Conservation (phyloP, 2,329 filamentous ascomycete genomes). For the Penicillium sp. region DNA sequence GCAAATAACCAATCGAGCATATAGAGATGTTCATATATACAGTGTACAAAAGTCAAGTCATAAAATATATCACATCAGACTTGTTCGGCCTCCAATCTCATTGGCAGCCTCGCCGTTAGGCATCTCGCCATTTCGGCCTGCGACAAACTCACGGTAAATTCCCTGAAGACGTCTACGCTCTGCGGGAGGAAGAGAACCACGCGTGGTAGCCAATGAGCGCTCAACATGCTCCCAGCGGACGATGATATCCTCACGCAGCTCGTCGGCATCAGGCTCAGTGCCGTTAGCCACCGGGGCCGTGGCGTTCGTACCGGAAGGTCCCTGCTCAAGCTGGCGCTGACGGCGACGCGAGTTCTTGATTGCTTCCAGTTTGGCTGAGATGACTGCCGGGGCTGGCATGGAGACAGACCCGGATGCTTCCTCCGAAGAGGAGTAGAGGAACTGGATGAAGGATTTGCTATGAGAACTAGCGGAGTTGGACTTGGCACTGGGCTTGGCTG, state of each 20-base stretch:
- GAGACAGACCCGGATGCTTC: constrained; percentile 54
- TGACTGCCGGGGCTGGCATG: constrained; percentile 74
- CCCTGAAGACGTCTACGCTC: constrained; percentile 71
- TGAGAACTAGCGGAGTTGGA: constrained; percentile 33
- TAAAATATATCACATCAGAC: constrained; percentile 68
- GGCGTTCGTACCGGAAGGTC: constrained; percentile 15
- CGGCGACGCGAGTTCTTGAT: constrained; percentile 70
- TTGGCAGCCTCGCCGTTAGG: constrained; percentile 85
- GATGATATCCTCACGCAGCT: constrained; percentile 63
- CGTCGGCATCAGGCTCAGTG: constrained; percentile 30
- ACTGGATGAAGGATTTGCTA: constrained; percentile 66
- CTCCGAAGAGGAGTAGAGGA: constrained; percentile 66
- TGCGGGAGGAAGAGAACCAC: constrained; percentile 76
- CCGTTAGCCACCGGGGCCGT: constrained; percentile 19
- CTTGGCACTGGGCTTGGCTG: constrained; percentile 42
- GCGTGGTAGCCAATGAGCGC: constrained; percentile 71
- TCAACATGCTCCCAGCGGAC: constrained; percentile 82
- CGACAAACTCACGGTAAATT: constrained; percentile 92
- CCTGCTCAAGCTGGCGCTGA: constrained; percentile 53
- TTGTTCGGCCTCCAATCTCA: constrained; percentile 88
- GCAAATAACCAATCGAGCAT: not conserved
- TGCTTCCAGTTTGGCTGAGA: constrained; percentile 76
- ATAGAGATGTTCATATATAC: constrained; percentile 19
- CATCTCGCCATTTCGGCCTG: constrained; percentile 91
- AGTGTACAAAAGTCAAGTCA: constrained; percentile 12